These are phyloP conservation scores for Nannizziopsis arthrosporioides DNA, from an alignment of 2,329 filamentous ascomycete species.

Conservation along the genomic window DNA sequence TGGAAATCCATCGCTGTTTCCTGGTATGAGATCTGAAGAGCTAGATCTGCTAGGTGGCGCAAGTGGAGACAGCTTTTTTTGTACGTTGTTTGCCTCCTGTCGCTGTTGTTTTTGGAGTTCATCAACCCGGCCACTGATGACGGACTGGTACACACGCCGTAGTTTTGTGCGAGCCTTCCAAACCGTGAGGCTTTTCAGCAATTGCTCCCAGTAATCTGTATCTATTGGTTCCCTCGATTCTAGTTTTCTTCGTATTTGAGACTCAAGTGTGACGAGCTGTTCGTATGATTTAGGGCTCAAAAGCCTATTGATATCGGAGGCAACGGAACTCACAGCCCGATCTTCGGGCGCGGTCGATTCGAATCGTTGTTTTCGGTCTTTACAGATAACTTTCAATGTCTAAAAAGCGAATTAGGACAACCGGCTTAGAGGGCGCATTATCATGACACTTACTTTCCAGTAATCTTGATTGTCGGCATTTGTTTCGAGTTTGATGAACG, in stretches of 20 bases:
- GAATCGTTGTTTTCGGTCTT: slow-evolving; percentile 58
- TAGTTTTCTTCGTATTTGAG: slow-evolving; percentile 75
- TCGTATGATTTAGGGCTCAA: slow-evolving; percentile 73
- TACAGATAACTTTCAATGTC: slow-evolving; percentile 73
- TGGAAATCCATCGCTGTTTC: background rate
- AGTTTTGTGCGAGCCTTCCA: slow-evolving; percentile 89
- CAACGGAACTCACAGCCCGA: slow-evolving; percentile 68
- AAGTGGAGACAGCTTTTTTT: slow-evolving; percentile 42
- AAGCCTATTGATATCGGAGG: slow-evolving; percentile 77
- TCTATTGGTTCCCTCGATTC: slow-evolving; percentile 85
- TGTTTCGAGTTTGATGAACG: slow-evolving; percentile 67
- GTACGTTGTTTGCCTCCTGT: slow-evolving; percentile 50
- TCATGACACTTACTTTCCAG: slow-evolving; percentile 51
- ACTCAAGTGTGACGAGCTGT: slow-evolving; percentile 76
- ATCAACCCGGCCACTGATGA: slow-evolving; percentile 58
- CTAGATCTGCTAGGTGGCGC: slow-evolving; percentile 23
- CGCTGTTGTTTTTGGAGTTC: slow-evolving; percentile 56
- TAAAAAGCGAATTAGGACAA: slow-evolving; percentile 25
- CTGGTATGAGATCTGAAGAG: background rate
- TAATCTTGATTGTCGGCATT: slow-evolving; percentile 70
- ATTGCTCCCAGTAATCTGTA: slow-evolving; percentile 93
- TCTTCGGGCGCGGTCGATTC: slow-evolving; percentile 52
- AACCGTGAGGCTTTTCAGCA: slow-evolving; percentile 69
- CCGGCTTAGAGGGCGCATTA: background rate
- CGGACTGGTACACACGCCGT: slow-evolving; percentile 62